Evolutionary conservation across 768 basidiomycete genomes (phyloP).

Genomic region (Boletus rubescentipes): DNA sequence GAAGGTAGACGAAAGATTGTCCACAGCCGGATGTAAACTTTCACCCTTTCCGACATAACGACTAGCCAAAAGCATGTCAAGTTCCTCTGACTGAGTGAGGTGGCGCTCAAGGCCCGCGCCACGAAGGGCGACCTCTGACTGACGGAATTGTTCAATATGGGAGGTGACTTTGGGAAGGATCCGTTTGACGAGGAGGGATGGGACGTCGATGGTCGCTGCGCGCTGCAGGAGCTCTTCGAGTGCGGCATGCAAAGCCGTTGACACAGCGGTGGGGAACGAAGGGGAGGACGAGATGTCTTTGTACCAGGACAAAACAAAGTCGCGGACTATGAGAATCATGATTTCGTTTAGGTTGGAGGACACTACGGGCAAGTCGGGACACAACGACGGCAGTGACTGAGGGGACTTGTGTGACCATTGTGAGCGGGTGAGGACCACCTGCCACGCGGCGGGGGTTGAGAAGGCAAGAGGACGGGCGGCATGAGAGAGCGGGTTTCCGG

Average conservation of each 20-base stretch:
- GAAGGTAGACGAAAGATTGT: slow-evolving; percentile 85
- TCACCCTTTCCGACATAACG: slow-evolving; percentile 67
- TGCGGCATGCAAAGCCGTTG: slow-evolving; percentile 66
- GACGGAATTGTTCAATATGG: slow-evolving; percentile 87
- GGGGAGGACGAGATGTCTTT: slow-evolving; percentile 79
- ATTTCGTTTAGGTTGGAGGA: slow-evolving; percentile 78
- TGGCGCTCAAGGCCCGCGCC: slow-evolving; percentile 80
- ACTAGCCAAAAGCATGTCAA: slow-evolving; percentile 82
- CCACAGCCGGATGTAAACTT: slow-evolving; percentile 81
- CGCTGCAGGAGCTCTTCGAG: slow-evolving; percentile 58
- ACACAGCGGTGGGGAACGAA: slow-evolving; percentile 85
- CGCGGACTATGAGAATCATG: slow-evolving; percentile 75
- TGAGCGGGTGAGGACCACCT: slow-evolving; percentile 84
- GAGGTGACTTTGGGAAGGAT: slow-evolving; percentile 87
- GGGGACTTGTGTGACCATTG: slow-evolving; percentile 81
- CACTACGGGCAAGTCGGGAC: slow-evolving; percentile 60
- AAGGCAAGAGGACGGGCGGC: slow-evolving; percentile 79
- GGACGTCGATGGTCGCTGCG: slow-evolving; percentile 60
- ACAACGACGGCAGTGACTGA: slow-evolving; percentile 64
- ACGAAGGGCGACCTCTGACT: slow-evolving; percentile 83
- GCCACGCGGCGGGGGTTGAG: slow-evolving; percentile 94
- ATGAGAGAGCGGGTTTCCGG: slow-evolving; percentile 41
- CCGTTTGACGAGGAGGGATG: slow-evolving; percentile 75
- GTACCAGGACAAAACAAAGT: slow-evolving; percentile 93
- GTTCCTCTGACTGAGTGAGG: slow-evolving; percentile 85